Conservation (phyloP, 176 grass and related monocot species). For the Metroxylon sagu region DNA sequence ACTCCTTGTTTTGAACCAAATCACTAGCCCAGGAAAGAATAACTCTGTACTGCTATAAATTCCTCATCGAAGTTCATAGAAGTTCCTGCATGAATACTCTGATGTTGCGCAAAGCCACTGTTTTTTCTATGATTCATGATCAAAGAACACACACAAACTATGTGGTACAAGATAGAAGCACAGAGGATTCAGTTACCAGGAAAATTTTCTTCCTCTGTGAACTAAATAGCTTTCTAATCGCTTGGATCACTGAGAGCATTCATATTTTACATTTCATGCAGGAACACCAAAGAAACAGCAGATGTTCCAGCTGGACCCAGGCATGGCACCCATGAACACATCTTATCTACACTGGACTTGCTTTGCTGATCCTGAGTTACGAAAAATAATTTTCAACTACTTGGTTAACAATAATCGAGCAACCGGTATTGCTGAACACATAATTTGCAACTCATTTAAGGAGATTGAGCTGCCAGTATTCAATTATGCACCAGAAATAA, state of each 20-base stretch:
- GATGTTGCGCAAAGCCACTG: too few relatives aligned
- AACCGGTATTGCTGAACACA: conserved; percentile 25
- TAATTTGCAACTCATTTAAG: conserved; percentile 51
- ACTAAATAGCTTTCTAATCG: not conserved
- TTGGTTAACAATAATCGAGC: conserved; percentile 29
- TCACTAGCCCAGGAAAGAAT: too few relatives aligned
- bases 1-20: too few relatives aligned
- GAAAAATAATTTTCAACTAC: conserved; percentile 30
- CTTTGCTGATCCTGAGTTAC: conserved; percentile 20
- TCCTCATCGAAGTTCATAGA: too few relatives aligned
- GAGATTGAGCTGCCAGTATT: conserved; percentile 38
- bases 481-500: conserved; percentile 15
- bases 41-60: too few relatives aligned
- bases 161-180: too few relatives aligned
- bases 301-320: conserved; percentile 31
- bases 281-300: conserved; percentile 37
- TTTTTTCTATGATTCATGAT: too few relatives aligned
- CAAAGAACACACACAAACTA: too few relatives aligned
- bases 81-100: too few relatives aligned
- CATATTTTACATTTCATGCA: conserved; percentile 1
- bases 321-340: conserved; percentile 27
- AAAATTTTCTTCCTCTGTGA: not conserved
- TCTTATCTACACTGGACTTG: conserved; percentile 39
- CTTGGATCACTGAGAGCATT: not conserved
- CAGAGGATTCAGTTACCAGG: too few relatives aligned